Base-by-base conservation (phyloP, 2,329 filamentous ascomycete species). In the Colletotrichum musae region DNA sequence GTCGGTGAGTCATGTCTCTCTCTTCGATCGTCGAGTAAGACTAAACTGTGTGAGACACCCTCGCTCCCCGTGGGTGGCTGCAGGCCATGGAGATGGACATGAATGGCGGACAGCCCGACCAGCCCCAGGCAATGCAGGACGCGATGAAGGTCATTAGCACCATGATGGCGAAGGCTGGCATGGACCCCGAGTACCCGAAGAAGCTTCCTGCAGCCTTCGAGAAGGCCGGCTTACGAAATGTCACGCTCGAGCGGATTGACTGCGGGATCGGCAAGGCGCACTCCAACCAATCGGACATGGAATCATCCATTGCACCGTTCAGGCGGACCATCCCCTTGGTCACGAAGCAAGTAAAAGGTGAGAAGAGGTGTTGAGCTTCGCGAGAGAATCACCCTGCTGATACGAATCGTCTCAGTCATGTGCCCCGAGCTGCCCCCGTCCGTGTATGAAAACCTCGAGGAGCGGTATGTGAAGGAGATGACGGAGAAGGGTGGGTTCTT, bases 21-120 rank as follows among this genome's bases (percentile, higher is more conserved):
- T 50, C 18, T 9, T 50, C 7, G n/a, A 50, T 5, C 5, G 10
- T 12, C 12, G 13, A 4, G n/a, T n/a, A 16, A 13, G 18, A 6
- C 12, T n/a, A n/a, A 32, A 3, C 15, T 28, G 4, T 24, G 15
- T 48, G 10, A 66, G 71, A 60, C 4, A 63, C 71, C 2, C 32
- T 72, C 24, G 68, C 56, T 5, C 67, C 67, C n/a, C 57, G 63
- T 0, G 71, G 70, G 13, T 72, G 71, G 70, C 43, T 72, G 21
- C 71, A 72, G 48, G 43, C 65, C 3, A 58, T 64, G 52, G 62
- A 68, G n/a, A 28, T 67, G 18, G 50, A 62, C 13, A 21, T 59
- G 1, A 56, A 26, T 13, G 18, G 24, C 2, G 52, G 43, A 16
- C 43, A 45, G 24, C 28, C 16, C 12, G 16, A 26, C 3, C 53